Evolutionary conservation across 2,329 filamentous ascomycete genomes (phyloP), one percentile per base, ranked within the genome.

Genomic region (Fusarium sp.): DNA sequence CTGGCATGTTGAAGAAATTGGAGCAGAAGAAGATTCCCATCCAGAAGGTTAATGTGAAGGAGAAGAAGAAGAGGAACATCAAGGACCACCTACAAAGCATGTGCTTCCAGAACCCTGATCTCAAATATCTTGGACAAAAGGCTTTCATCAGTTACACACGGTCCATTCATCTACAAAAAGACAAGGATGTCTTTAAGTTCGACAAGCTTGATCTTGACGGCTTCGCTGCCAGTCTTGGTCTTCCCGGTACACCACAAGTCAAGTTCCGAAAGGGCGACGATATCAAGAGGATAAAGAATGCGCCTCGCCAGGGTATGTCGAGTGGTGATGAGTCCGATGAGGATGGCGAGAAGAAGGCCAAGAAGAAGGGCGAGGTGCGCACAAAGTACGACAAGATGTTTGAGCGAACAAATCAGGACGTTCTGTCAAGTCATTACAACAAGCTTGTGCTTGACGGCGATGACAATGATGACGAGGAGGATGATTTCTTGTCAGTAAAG

Each of bases 361-460:
- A 88, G 78, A 89, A 90, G 81, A 90, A 92, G 81, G 84, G 86
- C 13, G 88, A 90, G 73, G 93, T 97, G 19, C 89, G 94, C 66
- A 99, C 97, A 31, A 98, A 97, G 80, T 97, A 97, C 78, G 94
- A 99, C 80, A 91, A 93, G 73, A 98, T 99, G 96, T 98, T 98
- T 80, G 95, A 98, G 83, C 88, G 96, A 65, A 92, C 91, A 74
- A 99, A 99, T 80, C 95, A 98, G 80, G 94, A 98, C 77, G 92
- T 99, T 31, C 82, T 99, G 69, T 94, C 95, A n/a, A 90, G 91
- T 58, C 96, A 99, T 81, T 98, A 98, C 83, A 89, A 89, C 63
- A 97, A 95, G 76, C 86, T 99, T 68, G 90, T 98, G 64, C 85
- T 85, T 52, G 86, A 90, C 41, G 89, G 80, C 4, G 79, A 81